Base-by-base conservation (phyloP, 2,329 filamentous ascomycete species). In the Fusarium nurragi region DNA sequence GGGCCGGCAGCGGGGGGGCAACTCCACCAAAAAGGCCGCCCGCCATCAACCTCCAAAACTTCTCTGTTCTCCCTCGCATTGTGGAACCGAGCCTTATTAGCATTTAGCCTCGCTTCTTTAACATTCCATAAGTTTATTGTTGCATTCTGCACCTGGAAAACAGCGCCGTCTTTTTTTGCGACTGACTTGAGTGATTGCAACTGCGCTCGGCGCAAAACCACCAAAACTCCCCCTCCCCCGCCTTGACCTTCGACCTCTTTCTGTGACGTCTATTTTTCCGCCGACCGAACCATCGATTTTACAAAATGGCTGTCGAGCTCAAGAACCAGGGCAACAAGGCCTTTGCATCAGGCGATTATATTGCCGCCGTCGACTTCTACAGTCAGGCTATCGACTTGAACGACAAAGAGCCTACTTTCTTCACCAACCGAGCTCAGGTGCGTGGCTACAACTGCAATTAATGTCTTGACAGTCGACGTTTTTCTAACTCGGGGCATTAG, bases 301-400 rank as follows among this genome's bases (percentile, higher is more conserved):
- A 72, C 80, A 59, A 70, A 91, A 76, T 91, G 77, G 94, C 94
- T 49, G 86, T 88, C 69, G 90, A 90, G 75, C 83, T 97, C 71
- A 99, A 99, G 83, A 90, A 96, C 78, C 86, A 96, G 78, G 95
- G 95, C 76, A 99, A 99, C 80, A 91, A 94, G 74, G 93, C 93
- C 50, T 98, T 98, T 79, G 88, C 89, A 54, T 83, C 88, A 28
- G 93, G 97, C 73, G 91, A 98, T 81, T 99, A 92, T 91, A 86
- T 85, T 12, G 81, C 84, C 4, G 95, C 95, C 9, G 85, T 97
- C 65, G 89, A 94, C 3, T 88, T 89, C 69, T 99, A 99, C 78
- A 88, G 88, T 53, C 86, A 96, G 79, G 94, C 94, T 23, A 98
- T 99, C 75, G 89, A 91, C 60, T 80, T 92, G 69, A 89, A 97